Evolutionary conservation across 352 stramenopile species (phyloP), one percentile per base, ranked within the genome.

Genomic region (Globisporangium mamillatum): DNA sequence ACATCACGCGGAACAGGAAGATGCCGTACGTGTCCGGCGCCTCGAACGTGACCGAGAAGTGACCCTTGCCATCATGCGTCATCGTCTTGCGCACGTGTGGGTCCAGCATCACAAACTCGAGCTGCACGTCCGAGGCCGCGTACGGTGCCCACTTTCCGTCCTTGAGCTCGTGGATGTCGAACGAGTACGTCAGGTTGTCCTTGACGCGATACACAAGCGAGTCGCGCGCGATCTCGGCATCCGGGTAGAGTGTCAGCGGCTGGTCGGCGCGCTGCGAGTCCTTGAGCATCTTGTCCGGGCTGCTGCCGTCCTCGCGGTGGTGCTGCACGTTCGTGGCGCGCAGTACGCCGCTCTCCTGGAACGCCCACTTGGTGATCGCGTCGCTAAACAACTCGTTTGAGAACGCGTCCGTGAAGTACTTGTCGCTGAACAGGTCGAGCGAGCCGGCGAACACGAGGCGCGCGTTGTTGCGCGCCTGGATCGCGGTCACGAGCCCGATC

Each of bases 51-150:
- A 91, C 87, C 4, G 73, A 76, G 65, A 94, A 98, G 60, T 89
- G 83, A 54, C 90, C 88, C 38, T 86, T 79, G 65, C 72, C 71
- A 74, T 93, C 71, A 71, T 93, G 84, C 3, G 53, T 64, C 66
- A 98, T 73, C 25, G 88, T 98, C 67, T 90, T 97, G 64, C 93
- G 82, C 62, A 98, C 86, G 72, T 98, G 84, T 38, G 94, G 87
- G 76, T 98, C 91, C 34, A 98, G 82, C 94, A 98, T 98, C 52
- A 98, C 92, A 63, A 98, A 98, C 76, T 98, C 94, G 29, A 98
- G 77, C 82, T 98, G 93, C 67, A 97, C 77, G 55, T 97, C 92
- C 34, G 89, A 76, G 25, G 90, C 84, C 65, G 82, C 75, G 69
- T 84, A 97, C 4, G 89, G 83, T 48, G 77, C 64, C 90, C 90